A percentile compares a stretch with the other conserved stretches of the same genome.
Conservation (phyloP, 257 asterid genomes). For the Solanum microdontum region DNA sequence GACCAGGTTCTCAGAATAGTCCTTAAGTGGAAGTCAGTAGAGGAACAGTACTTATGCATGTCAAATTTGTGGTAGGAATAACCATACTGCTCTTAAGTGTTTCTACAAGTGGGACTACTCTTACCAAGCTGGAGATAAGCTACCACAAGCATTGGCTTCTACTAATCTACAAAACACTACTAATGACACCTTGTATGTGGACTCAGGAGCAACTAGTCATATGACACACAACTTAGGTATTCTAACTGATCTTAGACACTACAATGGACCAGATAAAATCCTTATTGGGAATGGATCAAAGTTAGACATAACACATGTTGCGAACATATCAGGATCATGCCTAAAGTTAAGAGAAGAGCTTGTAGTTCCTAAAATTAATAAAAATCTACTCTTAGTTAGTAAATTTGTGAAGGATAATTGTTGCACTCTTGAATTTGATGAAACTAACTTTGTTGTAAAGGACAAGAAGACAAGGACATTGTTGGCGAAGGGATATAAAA, state of each 20-base stretch:
- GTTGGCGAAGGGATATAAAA: neutral
- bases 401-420: neutral
- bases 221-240: neutral
- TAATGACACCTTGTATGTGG: neutral
- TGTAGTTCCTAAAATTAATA: neutral
- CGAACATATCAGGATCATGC: neutral
- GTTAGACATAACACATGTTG: no score
- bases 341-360: neutral
- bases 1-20: neutral
- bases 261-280: neutral
- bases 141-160: neutral
- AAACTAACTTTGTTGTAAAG: neutral
- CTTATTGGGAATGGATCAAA: neutral
- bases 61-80: neutral
- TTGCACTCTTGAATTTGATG: neutral
- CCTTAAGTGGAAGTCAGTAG: neutral
- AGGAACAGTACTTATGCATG: no score
- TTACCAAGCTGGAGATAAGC: neutral
- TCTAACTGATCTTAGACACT: neutral
- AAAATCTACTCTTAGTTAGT: neutral
- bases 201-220: neutral
- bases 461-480: neutral
- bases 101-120: neutral
- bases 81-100: neutral
- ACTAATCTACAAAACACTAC: neutral